These are phyloP conservation scores for Tulasnella sp. DNA, from an alignment of 768 basidiomycete species.

Conservation along the genomic window DNA sequence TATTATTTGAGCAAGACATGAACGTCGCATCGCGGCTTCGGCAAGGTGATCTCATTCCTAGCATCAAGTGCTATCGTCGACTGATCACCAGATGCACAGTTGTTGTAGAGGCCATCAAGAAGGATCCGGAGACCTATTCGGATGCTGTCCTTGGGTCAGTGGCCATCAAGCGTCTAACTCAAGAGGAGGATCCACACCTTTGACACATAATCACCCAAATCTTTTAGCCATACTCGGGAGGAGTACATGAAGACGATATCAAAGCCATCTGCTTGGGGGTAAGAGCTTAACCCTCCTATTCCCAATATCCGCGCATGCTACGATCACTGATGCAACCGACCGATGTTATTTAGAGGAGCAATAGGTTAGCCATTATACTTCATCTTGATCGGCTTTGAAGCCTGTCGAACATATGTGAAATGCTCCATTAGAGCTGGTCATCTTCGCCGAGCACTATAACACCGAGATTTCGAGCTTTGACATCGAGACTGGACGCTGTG, in stretches of 20 bases:
- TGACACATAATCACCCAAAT: too few relatives aligned
- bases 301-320: too few relatives aligned
- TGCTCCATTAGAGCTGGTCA: slow-evolving; percentile 40
- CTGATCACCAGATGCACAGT: slow-evolving; percentile 38
- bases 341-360: slow-evolving; percentile 42
- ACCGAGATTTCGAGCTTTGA: slow-evolving; percentile 87
- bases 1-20: slow-evolving; percentile 77
- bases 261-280: slow-evolving; percentile 74
- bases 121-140: slow-evolving; percentile 59
- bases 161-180: neutral
- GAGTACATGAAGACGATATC: slow-evolving; percentile 75
- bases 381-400: neutral
- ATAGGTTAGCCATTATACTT: slow-evolving; percentile 44
- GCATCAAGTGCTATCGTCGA: slow-evolving; percentile 1
- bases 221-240: slow-evolving; percentile 41
- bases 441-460: slow-evolving; percentile 70
- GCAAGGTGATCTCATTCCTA: slow-evolving; percentile 40
- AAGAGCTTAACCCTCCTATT: neutral
- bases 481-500: slow-evolving; percentile 83
- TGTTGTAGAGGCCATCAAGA: slow-evolving; percentile 70
- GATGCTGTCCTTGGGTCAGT: slow-evolving; percentile 80
- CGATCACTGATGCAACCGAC: too few relatives aligned
- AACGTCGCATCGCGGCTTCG: slow-evolving; percentile 60
- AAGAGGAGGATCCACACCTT: neutral
- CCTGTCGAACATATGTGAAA: neutral